Conservation (phyloP, 371 early-diverging fungal species). For the Ordospora pajunii region DNA sequence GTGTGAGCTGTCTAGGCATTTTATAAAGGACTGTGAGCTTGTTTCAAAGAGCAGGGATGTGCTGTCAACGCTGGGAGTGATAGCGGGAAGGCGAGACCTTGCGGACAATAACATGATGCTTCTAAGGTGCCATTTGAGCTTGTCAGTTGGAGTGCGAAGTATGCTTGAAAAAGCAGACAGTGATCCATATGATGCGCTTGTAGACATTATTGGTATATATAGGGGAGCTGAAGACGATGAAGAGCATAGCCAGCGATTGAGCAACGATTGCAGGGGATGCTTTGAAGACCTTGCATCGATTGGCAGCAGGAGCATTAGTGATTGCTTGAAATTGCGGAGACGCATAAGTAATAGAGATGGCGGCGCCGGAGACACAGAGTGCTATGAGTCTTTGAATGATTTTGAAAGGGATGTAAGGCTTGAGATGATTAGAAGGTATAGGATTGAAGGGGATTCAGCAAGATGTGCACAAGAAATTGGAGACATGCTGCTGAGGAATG, state of each 20-base stretch:
- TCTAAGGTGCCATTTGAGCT: constrained; percentile 27
- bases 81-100: constrained; percentile 21
- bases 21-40: constrained; percentile 34
- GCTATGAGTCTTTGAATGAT: constrained; percentile 1
- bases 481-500: constrained; percentile 40
- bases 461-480: constrained; percentile 39
- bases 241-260: background rate
- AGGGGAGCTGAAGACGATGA: background rate
- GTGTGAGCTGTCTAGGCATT: background rate
- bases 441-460: background rate
- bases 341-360: background rate
- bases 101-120: constrained; percentile 10
- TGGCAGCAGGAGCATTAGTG: background rate
- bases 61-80: background rate
- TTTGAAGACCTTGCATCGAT: constrained; percentile 20
- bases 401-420: constrained; percentile 23
- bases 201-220: background rate
- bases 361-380: background rate
- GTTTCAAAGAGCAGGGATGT: background rate
- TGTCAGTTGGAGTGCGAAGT: background rate
- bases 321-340: constrained; percentile 12
- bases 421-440: constrained; percentile 30
- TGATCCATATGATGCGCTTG: constrained; percentile 27
- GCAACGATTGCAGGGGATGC: background rate
- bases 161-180: constrained; percentile 3